These are phyloP conservation scores for Linnemannia hyalina DNA, from an alignment of 192 early-diverging fungal species.

Conservation along the genomic window DNA sequence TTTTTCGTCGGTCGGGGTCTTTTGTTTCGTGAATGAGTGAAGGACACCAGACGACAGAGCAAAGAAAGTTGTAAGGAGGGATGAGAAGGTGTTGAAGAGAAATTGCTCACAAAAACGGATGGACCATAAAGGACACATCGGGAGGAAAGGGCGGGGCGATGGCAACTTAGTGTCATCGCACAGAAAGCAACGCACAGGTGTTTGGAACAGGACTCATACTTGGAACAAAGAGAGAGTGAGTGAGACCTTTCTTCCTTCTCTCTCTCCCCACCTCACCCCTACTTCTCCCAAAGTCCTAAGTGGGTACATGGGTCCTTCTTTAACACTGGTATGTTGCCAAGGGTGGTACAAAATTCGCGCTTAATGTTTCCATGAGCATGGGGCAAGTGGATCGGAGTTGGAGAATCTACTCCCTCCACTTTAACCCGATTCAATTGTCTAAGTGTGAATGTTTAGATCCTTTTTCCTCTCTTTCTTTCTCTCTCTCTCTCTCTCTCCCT, in stretches of 20 bases:
- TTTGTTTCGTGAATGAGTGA: background rate
- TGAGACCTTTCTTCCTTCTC: background rate
- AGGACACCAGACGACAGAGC: background rate
- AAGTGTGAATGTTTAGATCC: background rate
- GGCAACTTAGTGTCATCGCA: background rate
- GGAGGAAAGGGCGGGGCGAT: background rate
- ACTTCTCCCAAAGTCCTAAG: background rate
- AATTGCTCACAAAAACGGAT: background rate
- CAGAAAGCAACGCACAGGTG: background rate
- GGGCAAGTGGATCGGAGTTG: background rate
- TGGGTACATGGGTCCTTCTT: background rate
- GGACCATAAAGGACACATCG: background rate
- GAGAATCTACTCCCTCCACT: background rate
- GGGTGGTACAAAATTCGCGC: background rate
- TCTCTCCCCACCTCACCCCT: background rate
- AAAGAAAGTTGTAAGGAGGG: background rate
- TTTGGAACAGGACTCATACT: background rate
- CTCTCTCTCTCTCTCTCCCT: background rate
- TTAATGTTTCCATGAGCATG: background rate
- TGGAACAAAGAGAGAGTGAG: too few species aligned
- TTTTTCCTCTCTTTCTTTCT: background rate
- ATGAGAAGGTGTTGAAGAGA: background rate
- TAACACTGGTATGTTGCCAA: background rate
- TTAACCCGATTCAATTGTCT: background rate
- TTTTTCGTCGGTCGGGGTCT: background rate